Base-by-base conservation (phyloP, 306 rosid genomes). In the Cucurbita maxima region DNA sequence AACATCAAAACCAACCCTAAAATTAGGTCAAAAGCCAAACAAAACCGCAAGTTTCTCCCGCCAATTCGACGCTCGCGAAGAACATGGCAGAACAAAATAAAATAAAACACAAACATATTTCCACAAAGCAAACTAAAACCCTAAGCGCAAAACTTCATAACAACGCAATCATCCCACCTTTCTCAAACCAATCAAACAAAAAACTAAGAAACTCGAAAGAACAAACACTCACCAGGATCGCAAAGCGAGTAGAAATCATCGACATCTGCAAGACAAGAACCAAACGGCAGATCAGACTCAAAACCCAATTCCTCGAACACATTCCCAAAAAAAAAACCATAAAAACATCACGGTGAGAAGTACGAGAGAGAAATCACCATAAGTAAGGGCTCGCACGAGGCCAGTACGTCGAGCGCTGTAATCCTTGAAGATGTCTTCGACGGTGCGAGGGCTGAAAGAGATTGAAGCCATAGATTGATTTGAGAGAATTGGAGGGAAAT, bases 381-480 rank as follows among this genome's bases (percentile, higher is more conserved):
- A 45, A 75, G 88, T 88, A 41, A 86, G 82, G 58, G 89, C 89
- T 59, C 89, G 89, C 69, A 81, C 73, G 41, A 87, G 80, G 53
- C 82, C 88, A 1, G 77, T 37, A 61, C 85, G 83, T 38, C 92
- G 85, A 66, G 88, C 88, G 61, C 74, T 73, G 81, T 74, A 88
- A 81, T 86, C 92, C 80, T 82, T 86, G 84, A 84, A 88, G 84
- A 86, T 88, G 38, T 82, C 90, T 73, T 88, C 90, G 15, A 86
- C 88, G 61, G 86, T 20, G 67, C 84, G 83, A 77, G 87, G 86
- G 73, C 82, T 82, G 25, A 80, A 50, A 55, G 81, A 58, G 25
- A 78, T 70, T 30, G 83, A 79, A 76, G 83, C 83, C 85, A 79
- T 79, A 16, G 36, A 52, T 16, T 19, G 13, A 40, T 9, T 11